These are phyloP conservation scores for Cryptococcus sp. DNA, from an alignment of 1,284 basidiomycete species.

Conservation along the genomic window DNA sequence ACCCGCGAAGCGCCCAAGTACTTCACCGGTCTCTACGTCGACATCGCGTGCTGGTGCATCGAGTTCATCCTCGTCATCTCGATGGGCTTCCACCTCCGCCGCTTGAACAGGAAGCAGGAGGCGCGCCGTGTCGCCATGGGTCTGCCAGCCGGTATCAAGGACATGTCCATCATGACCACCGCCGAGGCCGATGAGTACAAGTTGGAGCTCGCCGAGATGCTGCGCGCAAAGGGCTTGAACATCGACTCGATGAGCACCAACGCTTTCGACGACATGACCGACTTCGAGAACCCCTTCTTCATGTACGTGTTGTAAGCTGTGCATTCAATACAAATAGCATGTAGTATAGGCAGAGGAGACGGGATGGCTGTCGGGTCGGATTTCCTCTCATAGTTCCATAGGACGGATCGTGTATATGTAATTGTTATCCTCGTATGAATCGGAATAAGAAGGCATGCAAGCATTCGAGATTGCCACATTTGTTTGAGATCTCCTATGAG, in stretches of 20 bases:
- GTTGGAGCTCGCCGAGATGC: conserved; percentile 21
- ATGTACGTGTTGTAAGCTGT: conserved; percentile 23
- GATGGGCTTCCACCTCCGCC: conserved; percentile 45
- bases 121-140: conserved; percentile 42
- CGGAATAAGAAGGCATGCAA: too few relatives aligned
- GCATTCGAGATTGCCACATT: too few relatives aligned
- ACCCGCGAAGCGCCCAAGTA: conserved; percentile 36
- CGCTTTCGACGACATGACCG: conserved; percentile 39
- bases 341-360: too few relatives aligned
- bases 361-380: too few relatives aligned
- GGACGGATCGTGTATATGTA: too few relatives aligned
- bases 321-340: too few relatives aligned
- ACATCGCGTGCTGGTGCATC: conserved; percentile 31
- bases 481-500: too few relatives aligned
- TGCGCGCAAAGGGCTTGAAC: conserved; percentile 24
- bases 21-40: conserved; percentile 47
- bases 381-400: too few relatives aligned
- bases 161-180: conserved; percentile 37
- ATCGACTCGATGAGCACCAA: conserved; percentile 24
- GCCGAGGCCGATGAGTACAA: conserved; percentile 38
- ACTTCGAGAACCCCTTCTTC: conserved; percentile 33
- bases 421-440: too few relatives aligned
- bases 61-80: conserved; percentile 38
- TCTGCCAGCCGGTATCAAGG: conserved; percentile 41
- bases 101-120: conserved; percentile 44